Base-by-base conservation (phyloP, 2,329 filamentous ascomycete species). In the Alternaria postmessia region DNA sequence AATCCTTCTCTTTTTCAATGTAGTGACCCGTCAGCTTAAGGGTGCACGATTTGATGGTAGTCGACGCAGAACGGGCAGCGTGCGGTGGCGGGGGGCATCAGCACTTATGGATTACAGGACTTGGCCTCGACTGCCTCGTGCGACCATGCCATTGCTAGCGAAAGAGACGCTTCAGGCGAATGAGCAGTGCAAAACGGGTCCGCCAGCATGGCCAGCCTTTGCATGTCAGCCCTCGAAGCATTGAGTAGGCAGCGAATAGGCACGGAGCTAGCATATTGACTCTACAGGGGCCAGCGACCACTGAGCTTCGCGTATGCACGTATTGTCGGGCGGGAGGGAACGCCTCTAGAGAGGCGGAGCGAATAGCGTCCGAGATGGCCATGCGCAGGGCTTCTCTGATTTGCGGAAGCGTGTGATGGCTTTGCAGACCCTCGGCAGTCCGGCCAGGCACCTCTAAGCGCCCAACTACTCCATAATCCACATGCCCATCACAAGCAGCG, bases 201-300 rank as follows among this genome's bases (percentile, higher is more conserved):
- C 54, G 62, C 64, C 65, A 65, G 62, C 54, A 64, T 66, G 68
- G 68, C 66, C 62, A 70, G 67, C 67, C 63, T 57, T 58, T 67
- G 71, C 70, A 74, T 63, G 71, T 74, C 70, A 72, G 73, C 70
- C 55, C 61, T 66, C 51, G 63, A 64, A 61, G 54, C 57, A 66
- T 63, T 61, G 62, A 62, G 51, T 62, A 68, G 61, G 59, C 61
- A 66, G 64, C 71, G 65, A 74, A 76, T 75, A 59, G 67, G 59
- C 60, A 61, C 39, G n/a, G 7, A 22, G 52, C 47, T 58, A 65
- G 63, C 59, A 71, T 72, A 76, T 76, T 76, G 70, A 66, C 36
- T 57, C 28, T 43, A 64, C 73, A 70, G 65, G 74, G 74, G 67
- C 54, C 44, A 47, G 54, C 61, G 55, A 65, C 74, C 74, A 77